These are phyloP conservation scores for Malassezia psittaci DNA, from an alignment of 1,284 basidiomycete genomes.

Conservation along the genomic window DNA sequence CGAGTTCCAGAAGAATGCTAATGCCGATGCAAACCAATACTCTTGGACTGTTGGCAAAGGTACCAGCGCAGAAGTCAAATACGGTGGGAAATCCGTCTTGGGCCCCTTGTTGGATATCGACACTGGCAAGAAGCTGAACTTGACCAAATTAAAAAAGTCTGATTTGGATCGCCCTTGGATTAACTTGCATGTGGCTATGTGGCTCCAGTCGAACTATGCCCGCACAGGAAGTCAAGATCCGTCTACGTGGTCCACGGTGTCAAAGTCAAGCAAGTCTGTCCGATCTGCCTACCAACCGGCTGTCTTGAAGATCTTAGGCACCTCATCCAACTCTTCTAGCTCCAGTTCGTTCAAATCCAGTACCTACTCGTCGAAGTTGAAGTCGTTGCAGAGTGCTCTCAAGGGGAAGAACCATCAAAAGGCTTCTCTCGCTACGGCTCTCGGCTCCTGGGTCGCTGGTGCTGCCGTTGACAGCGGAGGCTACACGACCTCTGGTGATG, in stretches of 20 bases:
- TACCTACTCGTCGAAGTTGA: slow-evolving; percentile 6
- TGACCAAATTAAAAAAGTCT: slow-evolving; percentile 18
- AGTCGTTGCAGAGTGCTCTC: slow-evolving; percentile 5
- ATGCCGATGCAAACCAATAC: slow-evolving; percentile 21
- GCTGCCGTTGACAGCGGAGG: slow-evolving; percentile 28
- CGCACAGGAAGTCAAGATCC: slow-evolving; percentile 35
- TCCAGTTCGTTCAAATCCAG: slow-evolving; percentile 1
- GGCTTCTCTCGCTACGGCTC: slow-evolving; percentile 21
- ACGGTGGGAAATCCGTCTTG: slow-evolving; percentile 17
- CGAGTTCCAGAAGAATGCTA: slow-evolving; percentile 29
- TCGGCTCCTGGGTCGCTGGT: slow-evolving; percentile 44
- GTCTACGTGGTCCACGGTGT: slow-evolving; percentile 27
- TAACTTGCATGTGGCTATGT: slow-evolving; percentile 42
- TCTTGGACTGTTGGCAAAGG: slow-evolving; percentile 23
- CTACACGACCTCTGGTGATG: slow-evolving; percentile 31
- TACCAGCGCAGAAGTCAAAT: background rate
- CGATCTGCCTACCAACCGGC: slow-evolving; percentile 10
- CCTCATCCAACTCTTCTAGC: background rate
- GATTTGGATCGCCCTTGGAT: slow-evolving; percentile 43
- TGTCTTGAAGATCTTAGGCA: background rate
- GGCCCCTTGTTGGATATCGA: slow-evolving; percentile 33
- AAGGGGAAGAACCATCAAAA: slow-evolving; percentile 6
- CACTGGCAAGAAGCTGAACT: slow-evolving; percentile 25
- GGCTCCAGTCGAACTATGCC: slow-evolving; percentile 41
- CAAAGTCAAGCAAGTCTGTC: slow-evolving; percentile 16